Conservation (phyloP, 495 filamentous ascomycete genomes). For the Trichoderma gamsii region DNA sequence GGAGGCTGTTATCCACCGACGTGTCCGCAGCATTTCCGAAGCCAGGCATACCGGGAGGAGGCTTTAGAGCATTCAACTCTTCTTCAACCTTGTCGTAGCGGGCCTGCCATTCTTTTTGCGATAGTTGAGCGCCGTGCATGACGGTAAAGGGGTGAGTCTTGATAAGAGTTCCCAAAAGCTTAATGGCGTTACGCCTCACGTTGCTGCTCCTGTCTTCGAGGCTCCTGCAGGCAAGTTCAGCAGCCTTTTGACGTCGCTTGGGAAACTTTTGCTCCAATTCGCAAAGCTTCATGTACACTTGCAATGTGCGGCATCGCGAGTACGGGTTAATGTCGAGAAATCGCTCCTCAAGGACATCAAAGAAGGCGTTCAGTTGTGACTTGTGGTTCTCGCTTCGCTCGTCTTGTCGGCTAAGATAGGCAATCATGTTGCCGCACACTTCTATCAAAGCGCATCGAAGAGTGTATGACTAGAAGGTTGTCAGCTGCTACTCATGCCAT, state of each 20-base stretch:
- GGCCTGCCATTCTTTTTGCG: conserved; percentile 74
- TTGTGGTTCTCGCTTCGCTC: conserved; percentile 87
- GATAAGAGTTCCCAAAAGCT: conserved; percentile 77
- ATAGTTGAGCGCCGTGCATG: conserved; percentile 83
- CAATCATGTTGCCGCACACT: conserved; percentile 95
- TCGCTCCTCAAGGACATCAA: conserved; percentile 90
- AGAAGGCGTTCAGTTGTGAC: conserved; percentile 90
- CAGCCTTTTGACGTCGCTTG: conserved; percentile 78
- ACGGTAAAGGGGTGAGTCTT: conserved; percentile 90
- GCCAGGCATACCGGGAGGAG: conserved; percentile 69
- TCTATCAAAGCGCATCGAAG: conserved; percentile 91
- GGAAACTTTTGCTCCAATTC: conserved; percentile 92
- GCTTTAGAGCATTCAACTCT: conserved; percentile 75
- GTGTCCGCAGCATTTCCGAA: conserved; percentile 41
- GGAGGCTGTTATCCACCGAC: conserved; percentile 64
- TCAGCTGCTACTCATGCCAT: not conserved
- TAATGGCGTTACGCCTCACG: conserved; percentile 91
- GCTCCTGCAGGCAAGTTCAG: conserved; percentile 79
- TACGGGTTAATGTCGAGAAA: conserved; percentile 98
- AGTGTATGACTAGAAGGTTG: conserved; percentile 68
- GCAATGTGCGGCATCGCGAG: conserved; percentile 83
- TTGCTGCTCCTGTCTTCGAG: conserved; percentile 98
- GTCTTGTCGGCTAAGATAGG: conserved; percentile 82
- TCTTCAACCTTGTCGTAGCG: conserved; percentile 72
- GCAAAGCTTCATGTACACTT: conserved; percentile 87